A percentile compares a stretch with the other conserved stretches of the same genome.
Evolutionary conservation across 768 basidiomycete genomes (phyloP).

Genomic region (Xanthoconium stramineum): DNA sequence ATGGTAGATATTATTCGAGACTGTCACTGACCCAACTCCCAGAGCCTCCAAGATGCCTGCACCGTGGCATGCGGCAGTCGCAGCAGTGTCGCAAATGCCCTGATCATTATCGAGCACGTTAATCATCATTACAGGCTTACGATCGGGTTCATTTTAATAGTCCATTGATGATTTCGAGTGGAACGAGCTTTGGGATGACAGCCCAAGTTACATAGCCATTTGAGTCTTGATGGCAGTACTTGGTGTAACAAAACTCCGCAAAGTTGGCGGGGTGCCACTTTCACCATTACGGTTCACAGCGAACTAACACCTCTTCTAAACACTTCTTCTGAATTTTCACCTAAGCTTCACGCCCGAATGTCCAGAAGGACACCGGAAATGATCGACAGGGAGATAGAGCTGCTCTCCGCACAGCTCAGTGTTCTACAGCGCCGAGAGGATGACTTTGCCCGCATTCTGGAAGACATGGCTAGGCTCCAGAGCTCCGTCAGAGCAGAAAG

Average conservation of each 20-base stretch:
- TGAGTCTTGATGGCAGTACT: too few relatives aligned
- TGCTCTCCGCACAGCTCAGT: constrained; percentile 38
- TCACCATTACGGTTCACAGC: not conserved
- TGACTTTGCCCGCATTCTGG: constrained; percentile 39
- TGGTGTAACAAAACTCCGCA: not conserved
- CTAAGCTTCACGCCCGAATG: constrained; percentile 15
- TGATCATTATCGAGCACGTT: too few relatives aligned
- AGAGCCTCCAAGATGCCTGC: too few relatives aligned
- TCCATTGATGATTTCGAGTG: too few relatives aligned
- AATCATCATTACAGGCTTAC: too few relatives aligned
- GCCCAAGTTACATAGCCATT: too few relatives aligned
- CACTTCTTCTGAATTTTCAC: not conserved
- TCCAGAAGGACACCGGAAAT: constrained; percentile 15
- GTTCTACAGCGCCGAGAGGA: constrained; percentile 37
- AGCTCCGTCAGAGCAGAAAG: constrained; percentile 35
- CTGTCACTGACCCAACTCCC: too few relatives aligned
- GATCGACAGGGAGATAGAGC: constrained; percentile 37
- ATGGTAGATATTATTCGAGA: too few relatives aligned
- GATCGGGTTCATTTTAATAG: too few relatives aligned
- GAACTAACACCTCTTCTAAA: not conserved
- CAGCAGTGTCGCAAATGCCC: too few relatives aligned
- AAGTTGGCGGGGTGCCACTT: not conserved
- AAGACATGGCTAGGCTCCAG: constrained; percentile 38
- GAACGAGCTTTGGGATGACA: too few relatives aligned
- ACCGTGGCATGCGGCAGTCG: too few relatives aligned